Conservation (phyloP, 805 yeast species). For the Candida argentea region DNA sequence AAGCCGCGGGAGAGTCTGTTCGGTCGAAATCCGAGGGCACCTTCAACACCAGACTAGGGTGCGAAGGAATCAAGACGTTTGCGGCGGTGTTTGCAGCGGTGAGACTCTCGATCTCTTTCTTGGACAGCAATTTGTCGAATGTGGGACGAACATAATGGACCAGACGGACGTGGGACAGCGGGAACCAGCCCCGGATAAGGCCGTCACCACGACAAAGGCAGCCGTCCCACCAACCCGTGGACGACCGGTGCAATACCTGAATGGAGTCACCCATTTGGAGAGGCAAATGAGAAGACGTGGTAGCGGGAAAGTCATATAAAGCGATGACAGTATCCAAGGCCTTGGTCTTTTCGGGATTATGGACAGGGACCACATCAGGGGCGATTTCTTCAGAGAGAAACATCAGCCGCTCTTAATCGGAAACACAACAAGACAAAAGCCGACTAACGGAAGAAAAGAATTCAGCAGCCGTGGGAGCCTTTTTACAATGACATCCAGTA, state of each 20-base stretch:
- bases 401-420: too few species aligned
- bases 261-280: constrained; percentile 59
- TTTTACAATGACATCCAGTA: too few species aligned
- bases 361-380: constrained; percentile 28
- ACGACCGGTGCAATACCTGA: constrained; percentile 54
- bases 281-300: constrained; percentile 41
- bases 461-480: too few species aligned
- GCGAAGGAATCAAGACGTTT: constrained; percentile 33
- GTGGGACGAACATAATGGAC: constrained; percentile 35
- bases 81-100: constrained; percentile 40
- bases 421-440: too few species aligned
- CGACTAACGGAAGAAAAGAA: too few species aligned
- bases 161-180: constrained; percentile 48
- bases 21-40: constrained; percentile 23
- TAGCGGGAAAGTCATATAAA: constrained; percentile 44
- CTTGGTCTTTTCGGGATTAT: constrained; percentile 13
- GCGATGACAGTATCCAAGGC: constrained; percentile 53
- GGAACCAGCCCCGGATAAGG: constrained; percentile 75
- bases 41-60: constrained; percentile 27
- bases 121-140: constrained; percentile 24
- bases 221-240: constrained; percentile 88
- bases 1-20: constrained; percentile 18
- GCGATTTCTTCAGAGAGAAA: too few species aligned
- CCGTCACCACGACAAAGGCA: constrained; percentile 25
- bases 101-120: constrained; percentile 31